Conservation (phyloP, 2,329 filamentous ascomycete species). For the Raffaelea arxii region DNA sequence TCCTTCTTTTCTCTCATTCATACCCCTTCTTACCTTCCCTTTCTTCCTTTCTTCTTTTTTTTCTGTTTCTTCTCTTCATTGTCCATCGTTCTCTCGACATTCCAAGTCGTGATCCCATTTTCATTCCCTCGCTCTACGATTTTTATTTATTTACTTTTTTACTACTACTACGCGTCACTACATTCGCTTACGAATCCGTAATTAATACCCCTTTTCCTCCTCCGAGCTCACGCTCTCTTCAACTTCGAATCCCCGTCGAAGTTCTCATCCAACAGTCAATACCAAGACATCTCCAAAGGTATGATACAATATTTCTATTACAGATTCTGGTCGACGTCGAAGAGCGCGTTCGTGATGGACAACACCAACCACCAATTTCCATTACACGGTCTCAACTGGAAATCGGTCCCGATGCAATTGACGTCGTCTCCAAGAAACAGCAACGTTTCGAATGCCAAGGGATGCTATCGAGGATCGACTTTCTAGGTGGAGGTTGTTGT, state of each 20-base stretch:
- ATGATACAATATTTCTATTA: no score
- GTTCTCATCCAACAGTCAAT: neutral
- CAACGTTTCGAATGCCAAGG: no score
- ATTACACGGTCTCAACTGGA: no score
- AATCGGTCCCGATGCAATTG: no score
- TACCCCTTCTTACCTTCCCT: neutral
- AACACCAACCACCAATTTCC: no score
- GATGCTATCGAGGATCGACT: no score
- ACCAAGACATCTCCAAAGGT: neutral
- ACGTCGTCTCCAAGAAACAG: no score
- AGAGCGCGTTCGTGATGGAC: no score
- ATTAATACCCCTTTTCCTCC: neutral
- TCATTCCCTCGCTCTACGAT: neutral
- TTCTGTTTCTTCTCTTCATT: neutral
- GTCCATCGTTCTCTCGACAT: no score
- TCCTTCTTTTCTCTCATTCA: neutral
- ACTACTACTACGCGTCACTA: constrained; percentile 7
- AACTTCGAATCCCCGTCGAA: neutral
- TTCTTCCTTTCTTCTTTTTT: neutral
- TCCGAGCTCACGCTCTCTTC: neutral
- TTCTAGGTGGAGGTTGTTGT: no score
- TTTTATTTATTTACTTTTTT: constrained; percentile 6
- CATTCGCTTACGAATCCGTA: constrained; percentile 8
- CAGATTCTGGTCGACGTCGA: no score
- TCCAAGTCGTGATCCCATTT: constrained; percentile 1